phyloP scores from a whole-genome alignment of 331 rosid genomes.

The Pyracantha coccinea region DNA sequence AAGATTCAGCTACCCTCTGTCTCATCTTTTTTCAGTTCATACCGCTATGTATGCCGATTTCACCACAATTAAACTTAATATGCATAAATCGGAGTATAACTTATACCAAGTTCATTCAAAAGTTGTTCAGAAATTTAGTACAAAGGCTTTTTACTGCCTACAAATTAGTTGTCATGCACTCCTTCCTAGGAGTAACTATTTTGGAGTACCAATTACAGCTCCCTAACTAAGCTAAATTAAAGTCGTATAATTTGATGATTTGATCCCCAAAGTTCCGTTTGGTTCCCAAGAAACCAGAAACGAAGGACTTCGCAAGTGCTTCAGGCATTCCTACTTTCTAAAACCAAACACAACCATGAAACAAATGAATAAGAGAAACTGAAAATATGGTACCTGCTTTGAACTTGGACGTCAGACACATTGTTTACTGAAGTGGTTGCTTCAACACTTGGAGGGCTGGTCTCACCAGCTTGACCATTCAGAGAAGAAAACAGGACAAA shows the following conservation, averaged over 20 bases:
- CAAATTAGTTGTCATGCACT: too few species aligned
- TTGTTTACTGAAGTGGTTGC: conserved; percentile 6
- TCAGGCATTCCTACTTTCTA: neutral
- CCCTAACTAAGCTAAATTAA: neutral
- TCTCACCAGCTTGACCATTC: conserved; percentile 21
- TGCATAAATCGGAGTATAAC: neutral
- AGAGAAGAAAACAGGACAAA: conserved; percentile 23
- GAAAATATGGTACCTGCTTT: conserved; percentile 35
- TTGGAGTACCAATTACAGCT: neutral
- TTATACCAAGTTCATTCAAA: too few species aligned
- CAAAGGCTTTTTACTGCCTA: neutral
- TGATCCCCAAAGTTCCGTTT: neutral
- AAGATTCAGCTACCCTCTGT: neutral
- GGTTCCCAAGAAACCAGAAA: neutral
- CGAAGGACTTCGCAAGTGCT: neutral
- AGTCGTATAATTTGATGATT: neutral
- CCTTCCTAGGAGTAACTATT: too few species aligned
- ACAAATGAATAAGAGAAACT: neutral
- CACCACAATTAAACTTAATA: neutral
- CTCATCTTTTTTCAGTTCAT: neutral
- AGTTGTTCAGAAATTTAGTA: neutral
- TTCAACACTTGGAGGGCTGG: conserved; percentile 1
- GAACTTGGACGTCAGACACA: conserved; percentile 37
- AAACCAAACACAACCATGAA: neutral
- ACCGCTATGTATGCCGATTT: neutral